Conservation (phyloP, 108 stramenopile genomes). For the Stephanodiscus triporus region DNA sequence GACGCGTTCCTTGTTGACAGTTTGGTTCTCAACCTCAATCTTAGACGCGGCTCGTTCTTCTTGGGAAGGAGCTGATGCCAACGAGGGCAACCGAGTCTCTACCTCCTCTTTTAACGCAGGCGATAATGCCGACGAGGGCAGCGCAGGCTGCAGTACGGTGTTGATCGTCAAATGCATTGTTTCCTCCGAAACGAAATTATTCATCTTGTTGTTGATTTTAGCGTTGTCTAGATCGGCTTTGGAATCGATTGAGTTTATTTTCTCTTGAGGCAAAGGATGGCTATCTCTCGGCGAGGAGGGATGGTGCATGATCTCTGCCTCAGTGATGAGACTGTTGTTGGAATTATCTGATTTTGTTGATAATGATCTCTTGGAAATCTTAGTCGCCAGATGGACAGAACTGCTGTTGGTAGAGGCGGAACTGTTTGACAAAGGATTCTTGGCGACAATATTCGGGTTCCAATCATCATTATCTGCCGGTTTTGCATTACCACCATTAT, state of each 20-base stretch:
- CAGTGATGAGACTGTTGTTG: slow-evolving; percentile 5
- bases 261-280: neutral
- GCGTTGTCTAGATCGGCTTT: too few relatives aligned
- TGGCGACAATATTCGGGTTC: neutral
- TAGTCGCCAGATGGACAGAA: neutral
- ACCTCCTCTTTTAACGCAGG: neutral
- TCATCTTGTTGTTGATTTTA: too few relatives aligned
- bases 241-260: neutral
- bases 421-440: neutral
- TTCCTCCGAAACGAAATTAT: neutral
- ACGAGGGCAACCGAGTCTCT: neutral
- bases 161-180: neutral
- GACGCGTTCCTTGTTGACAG: neutral
- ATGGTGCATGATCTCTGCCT: slow-evolving; percentile 1
- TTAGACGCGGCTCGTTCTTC: neutral
- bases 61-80: neutral
- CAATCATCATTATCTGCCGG: neutral
- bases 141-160: neutral
- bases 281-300: neutral
- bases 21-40: neutral
- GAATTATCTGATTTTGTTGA: slow-evolving; percentile 2
- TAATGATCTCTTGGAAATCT: neutral
- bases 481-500: neutral
- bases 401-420: neutral
- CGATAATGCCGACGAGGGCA: neutral